Evolutionary conservation across 2,329 filamentous ascomycete species (phyloP).

Genomic region (Leptographium galeiforme): DNA sequence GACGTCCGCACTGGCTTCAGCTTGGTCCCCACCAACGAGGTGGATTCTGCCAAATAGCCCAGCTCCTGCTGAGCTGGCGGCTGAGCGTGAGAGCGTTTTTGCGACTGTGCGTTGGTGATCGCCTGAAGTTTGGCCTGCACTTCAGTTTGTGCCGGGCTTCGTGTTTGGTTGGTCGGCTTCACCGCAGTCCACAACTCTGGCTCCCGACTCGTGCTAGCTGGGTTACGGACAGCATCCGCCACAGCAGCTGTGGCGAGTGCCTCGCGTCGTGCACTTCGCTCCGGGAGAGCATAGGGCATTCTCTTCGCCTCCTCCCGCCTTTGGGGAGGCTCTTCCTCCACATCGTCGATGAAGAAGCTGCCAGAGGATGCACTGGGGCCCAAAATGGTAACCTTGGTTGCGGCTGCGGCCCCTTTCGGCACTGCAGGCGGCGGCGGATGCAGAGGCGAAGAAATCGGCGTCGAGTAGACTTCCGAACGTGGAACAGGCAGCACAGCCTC

Average conservation of each 20-base stretch:
- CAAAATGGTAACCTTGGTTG: conserved; percentile 22
- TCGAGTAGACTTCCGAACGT: conserved; percentile 12
- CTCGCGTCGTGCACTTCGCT: conserved; percentile 11
- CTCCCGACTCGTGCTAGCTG: not conserved
- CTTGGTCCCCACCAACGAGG: conserved; percentile 35
- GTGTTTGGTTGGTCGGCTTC: not conserved
- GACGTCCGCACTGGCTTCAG: conserved; percentile 42
- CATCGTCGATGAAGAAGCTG: conserved; percentile 21
- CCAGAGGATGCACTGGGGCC: conserved; percentile 18
- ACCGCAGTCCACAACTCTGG: not conserved
- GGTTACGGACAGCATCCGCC: not conserved
- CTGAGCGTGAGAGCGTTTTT: not conserved
- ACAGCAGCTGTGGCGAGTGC: not conserved
- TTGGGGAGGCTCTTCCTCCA: conserved; percentile 21
- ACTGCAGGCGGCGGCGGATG: conserved; percentile 9
- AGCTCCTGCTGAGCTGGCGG: conserved; percentile 8
- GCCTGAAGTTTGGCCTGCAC: not conserved
- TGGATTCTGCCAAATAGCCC: conserved; percentile 35
- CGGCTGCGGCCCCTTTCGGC: conserved; percentile 2
- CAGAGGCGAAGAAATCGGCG: not conserved
- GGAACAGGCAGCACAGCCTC: conserved; percentile 1
- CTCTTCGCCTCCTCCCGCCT: conserved; percentile 11
- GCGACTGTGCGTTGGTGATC: not conserved
- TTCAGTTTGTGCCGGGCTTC: not conserved
- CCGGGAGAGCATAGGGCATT: conserved; percentile 3